These are phyloP conservation scores for Erythrophleum fordii DNA, from an alignment of 306 rosid species.

Conservation along the genomic window DNA sequence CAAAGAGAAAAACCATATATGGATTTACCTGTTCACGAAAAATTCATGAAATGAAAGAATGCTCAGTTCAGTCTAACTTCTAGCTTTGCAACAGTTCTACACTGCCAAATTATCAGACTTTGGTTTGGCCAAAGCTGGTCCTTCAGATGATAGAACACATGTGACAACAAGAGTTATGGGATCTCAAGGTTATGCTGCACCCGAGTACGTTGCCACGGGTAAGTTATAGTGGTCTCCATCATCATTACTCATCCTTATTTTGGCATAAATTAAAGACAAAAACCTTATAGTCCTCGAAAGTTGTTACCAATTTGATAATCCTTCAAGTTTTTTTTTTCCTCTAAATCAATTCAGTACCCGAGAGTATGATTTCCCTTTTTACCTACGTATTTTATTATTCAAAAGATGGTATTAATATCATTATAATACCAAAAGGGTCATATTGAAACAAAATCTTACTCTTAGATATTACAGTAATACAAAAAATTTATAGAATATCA, in stretches of 20 bases:
- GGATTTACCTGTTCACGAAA: background rate
- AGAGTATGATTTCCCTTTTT: no score
- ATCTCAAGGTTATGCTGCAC: conserved; percentile 75
- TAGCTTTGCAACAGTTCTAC: conserved; percentile 56
- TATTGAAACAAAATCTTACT: no score
- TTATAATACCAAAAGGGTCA: no score
- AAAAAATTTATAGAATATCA: no score
- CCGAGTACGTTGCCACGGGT: conserved; percentile 81
- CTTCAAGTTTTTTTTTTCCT: no score
- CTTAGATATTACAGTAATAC: no score
- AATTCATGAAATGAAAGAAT: background rate
- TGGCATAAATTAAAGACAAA: background rate
- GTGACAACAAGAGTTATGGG: conserved; percentile 54
- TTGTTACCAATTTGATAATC: no score
- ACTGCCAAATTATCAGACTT: conserved; percentile 80
- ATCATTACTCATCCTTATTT: background rate
- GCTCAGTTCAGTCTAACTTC: conserved; percentile 18
- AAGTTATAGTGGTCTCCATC: conserved; percentile 27
- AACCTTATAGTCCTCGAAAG: background rate
- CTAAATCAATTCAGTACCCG: no score
- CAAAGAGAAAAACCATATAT: background rate
- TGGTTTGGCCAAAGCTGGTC: conserved; percentile 77
- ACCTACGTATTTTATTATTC: no score
- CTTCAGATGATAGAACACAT: conserved; percentile 69
- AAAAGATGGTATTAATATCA: no score